Conservation (phyloP, 1,139 yeast genomes). For the Diutina mesorugosa region DNA sequence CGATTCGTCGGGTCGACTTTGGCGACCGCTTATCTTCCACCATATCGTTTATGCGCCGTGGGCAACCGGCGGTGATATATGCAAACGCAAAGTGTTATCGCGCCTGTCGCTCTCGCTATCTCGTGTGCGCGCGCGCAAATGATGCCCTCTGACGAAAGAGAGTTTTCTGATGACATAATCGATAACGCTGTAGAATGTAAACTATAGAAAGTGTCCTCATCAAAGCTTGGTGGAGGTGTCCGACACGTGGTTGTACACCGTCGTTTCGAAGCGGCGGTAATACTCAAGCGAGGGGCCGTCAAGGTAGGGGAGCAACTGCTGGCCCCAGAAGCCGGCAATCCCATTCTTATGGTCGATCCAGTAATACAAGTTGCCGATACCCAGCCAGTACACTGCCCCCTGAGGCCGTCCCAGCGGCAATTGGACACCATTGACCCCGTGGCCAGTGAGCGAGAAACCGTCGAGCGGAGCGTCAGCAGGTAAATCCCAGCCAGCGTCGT, state of each 20-base stretch:
- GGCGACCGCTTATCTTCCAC: not conserved
- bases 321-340: conserved; percentile 1
- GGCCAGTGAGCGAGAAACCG: not conserved
- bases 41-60: not conserved
- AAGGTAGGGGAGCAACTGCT: not conserved
- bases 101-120: too few relatives aligned
- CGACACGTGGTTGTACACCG: not conserved
- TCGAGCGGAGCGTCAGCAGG: not conserved
- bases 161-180: too few relatives aligned
- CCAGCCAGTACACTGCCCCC: conserved; percentile 31
- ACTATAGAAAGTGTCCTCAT: too few relatives aligned
- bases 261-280: not conserved
- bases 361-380: conserved; percentile 30
- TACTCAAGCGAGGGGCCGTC: not conserved
- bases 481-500: not conserved
- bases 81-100: too few relatives aligned
- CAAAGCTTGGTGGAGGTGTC: not conserved
- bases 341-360: conserved; percentile 31
- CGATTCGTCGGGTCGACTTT: not conserved
- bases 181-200: too few relatives aligned
- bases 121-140: too few relatives aligned
- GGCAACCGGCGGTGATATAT: not conserved
- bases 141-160: too few relatives aligned
- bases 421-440: conserved; percentile 7
- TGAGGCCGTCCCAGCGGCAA: conserved; percentile 27